These are phyloP conservation scores for Microthlaspi erraticum DNA, from an alignment of 345 rosid genomes.

Conservation along the genomic window DNA sequence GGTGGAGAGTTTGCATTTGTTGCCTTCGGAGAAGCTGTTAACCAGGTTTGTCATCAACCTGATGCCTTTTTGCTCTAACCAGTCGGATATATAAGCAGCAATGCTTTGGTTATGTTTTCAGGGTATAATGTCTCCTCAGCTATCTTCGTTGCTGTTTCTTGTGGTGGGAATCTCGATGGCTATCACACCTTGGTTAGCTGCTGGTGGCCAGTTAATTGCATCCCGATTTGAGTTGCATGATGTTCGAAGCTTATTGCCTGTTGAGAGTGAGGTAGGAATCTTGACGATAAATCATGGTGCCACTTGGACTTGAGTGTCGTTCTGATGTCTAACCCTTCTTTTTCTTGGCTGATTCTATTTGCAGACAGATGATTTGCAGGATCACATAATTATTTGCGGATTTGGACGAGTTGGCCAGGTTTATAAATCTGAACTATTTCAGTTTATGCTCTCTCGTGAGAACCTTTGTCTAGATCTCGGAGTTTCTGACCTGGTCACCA, in stretches of 20 bases:
- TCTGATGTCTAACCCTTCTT: constrained; percentile 1
- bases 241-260: constrained; percentile 90
- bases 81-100: constrained; percentile 29
- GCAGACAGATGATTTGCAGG: constrained; percentile 98
- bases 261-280: constrained; percentile 85
- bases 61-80: background rate
- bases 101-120: constrained; percentile 3
- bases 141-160: constrained; percentile 89
- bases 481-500: constrained; percentile 4
- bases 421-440: too few species aligned
- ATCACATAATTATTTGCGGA: constrained; percentile 91
- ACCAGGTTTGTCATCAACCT: constrained; percentile 59
- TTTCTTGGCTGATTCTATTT: constrained; percentile 32
- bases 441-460: too few species aligned
- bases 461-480: background rate
- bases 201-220: constrained; percentile 95
- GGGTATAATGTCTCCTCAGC: constrained; percentile 93
- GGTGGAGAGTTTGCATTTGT: constrained; percentile 99
- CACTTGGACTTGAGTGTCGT: too few species aligned
- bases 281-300: too few species aligned
- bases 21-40: constrained; percentile 97
- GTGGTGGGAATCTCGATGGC: constrained; percentile 98
- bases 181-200: constrained; percentile 93
- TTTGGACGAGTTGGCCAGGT: constrained; percentile 98
- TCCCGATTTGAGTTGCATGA: constrained; percentile 94